A percentile compares a stretch with the other conserved stretches of the same genome.
These are phyloP conservation scores for Haplosporangium gracile DNA, from an alignment of 192 early-diverging fungal genomes.

Conservation along the genomic window DNA sequence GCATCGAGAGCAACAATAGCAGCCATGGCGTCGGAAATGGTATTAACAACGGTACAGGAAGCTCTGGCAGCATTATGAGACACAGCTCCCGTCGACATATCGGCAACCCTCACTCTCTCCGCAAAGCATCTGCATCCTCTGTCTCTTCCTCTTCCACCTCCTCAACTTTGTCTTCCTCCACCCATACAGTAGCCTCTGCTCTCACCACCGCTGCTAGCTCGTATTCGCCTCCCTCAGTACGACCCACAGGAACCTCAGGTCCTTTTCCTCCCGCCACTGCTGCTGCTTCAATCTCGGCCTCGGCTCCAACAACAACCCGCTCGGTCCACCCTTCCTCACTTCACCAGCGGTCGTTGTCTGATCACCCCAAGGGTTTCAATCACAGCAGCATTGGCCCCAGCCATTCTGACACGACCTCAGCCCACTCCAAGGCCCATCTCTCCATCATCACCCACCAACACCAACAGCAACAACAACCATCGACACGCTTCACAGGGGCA, in stretches of 20 bases:
- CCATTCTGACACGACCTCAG: not conserved
- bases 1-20: not conserved
- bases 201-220: not conserved
- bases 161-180: not conserved
- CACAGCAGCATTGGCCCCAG: not conserved
- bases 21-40: not conserved
- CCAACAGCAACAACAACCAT: not conserved
- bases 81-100: not conserved
- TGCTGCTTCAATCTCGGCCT: not conserved
- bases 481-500: not conserved
- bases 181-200: not conserved
- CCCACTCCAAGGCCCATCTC: not conserved
- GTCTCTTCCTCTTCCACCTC: not conserved
- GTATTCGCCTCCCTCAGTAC: not conserved
- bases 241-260: not conserved
- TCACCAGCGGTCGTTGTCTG: not conserved
- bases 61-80: not conserved
- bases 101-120: not conserved
- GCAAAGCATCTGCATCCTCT: not conserved
- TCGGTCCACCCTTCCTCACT: not conserved
- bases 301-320: not conserved
- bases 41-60: not conserved
- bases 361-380: not conserved
- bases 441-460: constrained; percentile 2
- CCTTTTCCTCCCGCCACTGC: no score